Evolutionary conservation across 2,329 filamentous ascomycete genomes (phyloP).

Genomic region (Alternaria alternata): DNA sequence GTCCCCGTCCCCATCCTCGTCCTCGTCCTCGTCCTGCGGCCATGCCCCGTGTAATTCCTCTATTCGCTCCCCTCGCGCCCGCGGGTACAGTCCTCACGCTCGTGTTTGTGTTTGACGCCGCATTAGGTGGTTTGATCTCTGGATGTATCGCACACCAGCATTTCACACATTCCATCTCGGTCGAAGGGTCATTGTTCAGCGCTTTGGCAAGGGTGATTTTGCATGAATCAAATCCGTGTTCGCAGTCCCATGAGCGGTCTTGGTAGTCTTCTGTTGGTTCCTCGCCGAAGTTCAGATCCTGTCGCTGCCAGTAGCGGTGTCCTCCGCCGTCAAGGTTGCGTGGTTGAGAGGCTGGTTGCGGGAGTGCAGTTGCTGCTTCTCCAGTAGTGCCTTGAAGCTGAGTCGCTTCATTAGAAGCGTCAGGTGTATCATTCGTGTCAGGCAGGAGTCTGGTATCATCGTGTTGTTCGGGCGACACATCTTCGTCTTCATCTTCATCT

Average conservation of each 20-base stretch:
- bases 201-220: slow-evolving; percentile 25
- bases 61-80: background rate
- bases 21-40: slow-evolving; percentile 1
- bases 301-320: slow-evolving; percentile 39
- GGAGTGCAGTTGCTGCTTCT: background rate
- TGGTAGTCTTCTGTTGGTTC: slow-evolving; percentile 43
- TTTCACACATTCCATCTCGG: slow-evolving; percentile 39
- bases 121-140: slow-evolving; percentile 22
- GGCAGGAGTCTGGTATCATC: slow-evolving; percentile 17
- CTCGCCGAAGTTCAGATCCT: slow-evolving; percentile 46
- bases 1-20: background rate
- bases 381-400: background rate
- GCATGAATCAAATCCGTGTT: slow-evolving; percentile 31
- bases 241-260: slow-evolving; percentile 37
- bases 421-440: background rate
- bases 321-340: slow-evolving; percentile 49
- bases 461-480: slow-evolving; percentile 26
- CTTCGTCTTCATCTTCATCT: slow-evolving; percentile 32
- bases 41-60: slow-evolving; percentile 1
- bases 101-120: background rate
- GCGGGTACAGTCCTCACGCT: background rate
- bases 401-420: background rate
- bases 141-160: slow-evolving; percentile 42
- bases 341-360: slow-evolving; percentile 4
- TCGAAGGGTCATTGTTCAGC: slow-evolving; percentile 9